Evolutionary conservation across 1,284 basidiomycete species (phyloP), one percentile per base, ranked within the genome.

Genomic region (Malassezia yamatoensis): DNA sequence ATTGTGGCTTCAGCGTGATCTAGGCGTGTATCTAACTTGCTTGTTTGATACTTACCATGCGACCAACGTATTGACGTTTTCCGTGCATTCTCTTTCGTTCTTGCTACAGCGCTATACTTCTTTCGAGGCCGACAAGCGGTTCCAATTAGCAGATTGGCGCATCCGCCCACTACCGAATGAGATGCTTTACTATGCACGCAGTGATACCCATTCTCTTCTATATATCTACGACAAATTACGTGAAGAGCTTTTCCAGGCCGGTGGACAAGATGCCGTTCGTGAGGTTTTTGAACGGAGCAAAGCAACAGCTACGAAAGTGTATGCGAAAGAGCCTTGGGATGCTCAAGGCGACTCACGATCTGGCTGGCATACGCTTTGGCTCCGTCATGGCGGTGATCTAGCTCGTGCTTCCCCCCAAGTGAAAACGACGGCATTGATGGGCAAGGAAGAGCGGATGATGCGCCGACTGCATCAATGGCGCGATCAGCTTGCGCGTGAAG

Each of bases 11-110:
- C 91, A 98, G 75, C 87, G 90, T 74, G 87, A 98, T 73, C 90
- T 96, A 72, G 88, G 88, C 51, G 73, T 96, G 2, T 96, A 90
- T 75, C 80, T 96, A 45, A 90, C 98, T 59, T 88, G 90, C 60
- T 77, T 98, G 9, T 98, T 96, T 72, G 93, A 98, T 74, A 98
- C 94, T 0, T 96, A 84, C 73, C 90, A 96, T 67, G 93, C 93
- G 1, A 88, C 89, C 0, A 87, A 86, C 67, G 78, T 88, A 0
- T 58, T 74, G 18, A 33, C 61, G 29, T 87, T 90, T 67, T 85
- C 86, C 0, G 81, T 84, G 44, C 86, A 90, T 65, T 85, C 85
- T 1, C 82, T 98, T 9, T 87, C 87, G 0, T 82, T 84, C 43
- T 80, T 98, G 10, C 81, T 98, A n/a, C 82, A 85, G 66, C 85